These are phyloP conservation scores for Zygosaccharomyces gambellarensis DNA, from an alignment of 805 yeast genomes.

Conservation along the genomic window DNA sequence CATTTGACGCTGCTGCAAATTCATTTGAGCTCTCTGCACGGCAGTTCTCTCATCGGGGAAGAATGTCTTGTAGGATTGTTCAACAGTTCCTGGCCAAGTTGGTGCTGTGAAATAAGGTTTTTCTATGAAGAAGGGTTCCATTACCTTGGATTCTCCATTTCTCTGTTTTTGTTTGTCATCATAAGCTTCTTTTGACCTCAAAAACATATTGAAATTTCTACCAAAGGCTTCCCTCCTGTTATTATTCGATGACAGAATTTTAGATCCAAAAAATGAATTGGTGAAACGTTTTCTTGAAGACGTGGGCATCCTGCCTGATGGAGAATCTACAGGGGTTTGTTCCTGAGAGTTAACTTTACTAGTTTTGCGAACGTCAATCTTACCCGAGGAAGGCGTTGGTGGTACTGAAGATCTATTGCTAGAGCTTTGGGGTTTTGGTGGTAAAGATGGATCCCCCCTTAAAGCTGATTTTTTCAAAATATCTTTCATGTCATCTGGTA, in stretches of 20 bases:
- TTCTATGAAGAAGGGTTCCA: slow-evolving; percentile 44
- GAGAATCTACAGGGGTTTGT: slow-evolving; percentile 22
- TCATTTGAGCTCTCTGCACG: slow-evolving; percentile 28
- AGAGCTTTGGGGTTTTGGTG: slow-evolving; percentile 22
- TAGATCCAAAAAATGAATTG: slow-evolving; percentile 38
- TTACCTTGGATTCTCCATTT: slow-evolving; percentile 19
- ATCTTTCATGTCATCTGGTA: slow-evolving; percentile 42
- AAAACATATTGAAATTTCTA: slow-evolving; percentile 48
- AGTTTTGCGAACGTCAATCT: slow-evolving; percentile 21
- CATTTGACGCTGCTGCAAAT: slow-evolving; percentile 33
- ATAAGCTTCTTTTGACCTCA: slow-evolving; percentile 39
- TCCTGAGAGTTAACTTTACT: slow-evolving; percentile 27
- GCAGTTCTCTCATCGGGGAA: slow-evolving; percentile 42
- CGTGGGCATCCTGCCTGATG: slow-evolving; percentile 15
- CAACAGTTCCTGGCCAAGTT: slow-evolving; percentile 63
- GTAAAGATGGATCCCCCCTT: slow-evolving; percentile 24
- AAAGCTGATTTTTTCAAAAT: slow-evolving; percentile 40
- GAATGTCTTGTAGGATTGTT: slow-evolving; percentile 49
- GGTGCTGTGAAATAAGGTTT: slow-evolving; percentile 71
- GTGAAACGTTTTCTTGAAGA: slow-evolving; percentile 27
- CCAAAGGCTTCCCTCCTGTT: slow-evolving; percentile 36
- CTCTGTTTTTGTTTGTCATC: slow-evolving; percentile 30
- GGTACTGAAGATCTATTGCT: slow-evolving; percentile 14
- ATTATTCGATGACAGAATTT: slow-evolving; percentile 31
- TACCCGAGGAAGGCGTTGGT: slow-evolving; percentile 25